phyloP scores from a whole-genome alignment of 2,329 filamentous ascomycete species.

The Zopfia rhizophila region DNA sequence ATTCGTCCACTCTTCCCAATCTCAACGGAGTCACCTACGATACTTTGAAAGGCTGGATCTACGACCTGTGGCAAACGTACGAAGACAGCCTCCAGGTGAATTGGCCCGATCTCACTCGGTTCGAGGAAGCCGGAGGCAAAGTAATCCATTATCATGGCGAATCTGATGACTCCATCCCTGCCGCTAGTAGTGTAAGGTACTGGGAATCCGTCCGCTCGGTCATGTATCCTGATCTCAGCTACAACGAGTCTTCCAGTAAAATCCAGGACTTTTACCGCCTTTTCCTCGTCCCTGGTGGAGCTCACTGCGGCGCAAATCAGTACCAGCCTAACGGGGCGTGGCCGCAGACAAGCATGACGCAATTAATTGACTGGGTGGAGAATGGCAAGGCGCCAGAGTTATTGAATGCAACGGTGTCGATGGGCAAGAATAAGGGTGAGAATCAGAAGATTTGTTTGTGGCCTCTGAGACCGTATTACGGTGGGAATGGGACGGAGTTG shows the following conservation, averaged over 20 bases:
- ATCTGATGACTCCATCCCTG: slow-evolving; percentile 63
- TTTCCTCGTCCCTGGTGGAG: slow-evolving; percentile 17
- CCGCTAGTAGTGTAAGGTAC: slow-evolving; percentile 66
- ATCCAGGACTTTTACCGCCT: slow-evolving; percentile 65
- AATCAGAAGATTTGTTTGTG: slow-evolving; percentile 53
- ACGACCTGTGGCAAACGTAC: slow-evolving; percentile 60
- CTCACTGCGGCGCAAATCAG: slow-evolving; percentile 19
- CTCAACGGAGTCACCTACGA: slow-evolving; percentile 63
- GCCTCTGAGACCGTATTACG: slow-evolving; percentile 46
- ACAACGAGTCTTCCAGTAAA: slow-evolving; percentile 52
- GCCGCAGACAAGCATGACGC: slow-evolving; percentile 19
- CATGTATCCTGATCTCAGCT: slow-evolving; percentile 59
- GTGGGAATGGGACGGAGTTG: slow-evolving; percentile 30
- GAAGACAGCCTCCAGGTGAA: slow-evolving; percentile 65
- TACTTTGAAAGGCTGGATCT: slow-evolving; percentile 66
- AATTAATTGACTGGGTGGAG: slow-evolving; percentile 25
- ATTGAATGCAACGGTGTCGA: slow-evolving; percentile 53
- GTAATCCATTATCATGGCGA: slow-evolving; percentile 69
- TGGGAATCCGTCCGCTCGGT: slow-evolving; percentile 63
- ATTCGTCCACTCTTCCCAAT: slow-evolving; percentile 12
- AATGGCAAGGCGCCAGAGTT: slow-evolving; percentile 40
- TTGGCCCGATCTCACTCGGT: slow-evolving; percentile 62
- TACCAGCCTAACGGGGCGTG: slow-evolving; percentile 21
- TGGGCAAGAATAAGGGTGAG: slow-evolving; percentile 44
- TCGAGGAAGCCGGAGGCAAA: slow-evolving; percentile 64